Evolutionary conservation across 2,329 filamentous ascomycete genomes (phyloP).

Genomic region (Sarocladium strictum): DNA sequence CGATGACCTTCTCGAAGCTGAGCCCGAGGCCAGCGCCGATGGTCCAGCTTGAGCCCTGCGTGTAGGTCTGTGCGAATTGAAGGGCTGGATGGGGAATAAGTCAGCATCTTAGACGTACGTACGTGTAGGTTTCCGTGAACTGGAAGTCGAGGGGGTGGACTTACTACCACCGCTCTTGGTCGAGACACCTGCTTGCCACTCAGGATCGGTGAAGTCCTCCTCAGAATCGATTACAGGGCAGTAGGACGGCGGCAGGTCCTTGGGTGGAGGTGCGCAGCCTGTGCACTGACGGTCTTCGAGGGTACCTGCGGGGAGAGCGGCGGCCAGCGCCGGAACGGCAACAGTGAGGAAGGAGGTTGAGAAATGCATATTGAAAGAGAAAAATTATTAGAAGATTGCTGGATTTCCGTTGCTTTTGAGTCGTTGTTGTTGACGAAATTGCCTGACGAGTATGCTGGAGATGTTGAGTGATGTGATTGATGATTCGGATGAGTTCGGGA

Average conservation of each 20-base stretch:
- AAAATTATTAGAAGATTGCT: neutral
- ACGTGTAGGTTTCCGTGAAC: too few relatives aligned
- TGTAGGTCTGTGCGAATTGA: neutral
- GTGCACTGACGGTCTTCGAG: neutral
- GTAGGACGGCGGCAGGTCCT: neutral
- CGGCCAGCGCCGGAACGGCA: neutral
- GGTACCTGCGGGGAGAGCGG: neutral
- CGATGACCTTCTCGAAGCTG: neutral
- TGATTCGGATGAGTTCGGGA: neutral
- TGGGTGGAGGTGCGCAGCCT: neutral
- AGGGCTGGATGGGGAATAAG: neutral
- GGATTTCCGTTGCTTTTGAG: neutral
- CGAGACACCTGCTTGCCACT: neutral
- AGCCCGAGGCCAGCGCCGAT: neutral
- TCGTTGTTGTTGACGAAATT: neutral
- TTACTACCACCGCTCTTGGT: neutral
- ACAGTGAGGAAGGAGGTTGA: neutral
- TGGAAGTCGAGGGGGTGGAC: neutral
- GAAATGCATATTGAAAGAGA: neutral
- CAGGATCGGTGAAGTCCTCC: neutral
- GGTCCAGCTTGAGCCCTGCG: neutral
- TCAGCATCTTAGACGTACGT: neutral
- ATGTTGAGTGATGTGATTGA: neutral
- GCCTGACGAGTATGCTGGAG: neutral
- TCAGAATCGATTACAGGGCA: neutral